Conservation (phyloP, 192 early-diverging fungal genomes). For the Gigaspora rosea region DNA sequence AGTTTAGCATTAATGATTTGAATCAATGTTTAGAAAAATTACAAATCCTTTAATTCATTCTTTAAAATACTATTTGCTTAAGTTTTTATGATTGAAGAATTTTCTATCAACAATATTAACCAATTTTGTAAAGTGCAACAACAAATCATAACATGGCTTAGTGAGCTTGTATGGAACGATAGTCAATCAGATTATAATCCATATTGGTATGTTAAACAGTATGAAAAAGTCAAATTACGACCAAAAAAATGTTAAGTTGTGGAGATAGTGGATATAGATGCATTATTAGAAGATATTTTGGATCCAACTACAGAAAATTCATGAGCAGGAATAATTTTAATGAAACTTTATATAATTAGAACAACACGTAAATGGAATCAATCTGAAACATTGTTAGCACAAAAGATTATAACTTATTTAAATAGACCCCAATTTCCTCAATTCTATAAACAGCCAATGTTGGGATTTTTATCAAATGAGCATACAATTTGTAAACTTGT, state of each 20-base stretch:
- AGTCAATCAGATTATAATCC: conserved; percentile 26
- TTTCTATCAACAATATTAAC: conserved; percentile 24
- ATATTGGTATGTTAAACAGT: not conserved
- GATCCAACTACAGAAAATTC: not conserved
- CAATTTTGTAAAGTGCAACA: conserved; percentile 17
- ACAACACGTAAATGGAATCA: conserved; percentile 14
- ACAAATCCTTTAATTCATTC: conserved; percentile 2
- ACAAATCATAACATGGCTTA: conserved; percentile 26
- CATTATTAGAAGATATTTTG: conserved; percentile 4
- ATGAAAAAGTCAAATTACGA: not conserved
- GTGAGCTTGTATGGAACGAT: conserved; percentile 7
- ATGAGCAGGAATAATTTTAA: conserved; percentile 22
- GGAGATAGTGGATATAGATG: not conserved
- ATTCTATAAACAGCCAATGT: conserved; percentile 12
- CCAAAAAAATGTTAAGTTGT: not conserved
- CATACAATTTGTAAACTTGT: not conserved
- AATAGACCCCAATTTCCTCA: not conserved
- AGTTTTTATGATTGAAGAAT: conserved; percentile 1
- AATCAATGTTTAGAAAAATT: not conserved
- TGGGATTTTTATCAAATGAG: not conserved
- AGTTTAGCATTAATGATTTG: not conserved
- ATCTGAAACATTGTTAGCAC: not conserved
- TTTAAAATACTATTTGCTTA: conserved; percentile 27
- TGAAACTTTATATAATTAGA: conserved; percentile 1
- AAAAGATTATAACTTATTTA: not conserved